A percentile compares a stretch with the other conserved stretches of the same genome.
Conservation (phyloP, 2,329 filamentous ascomycete species). For the Elsinoe arachidis region DNA sequence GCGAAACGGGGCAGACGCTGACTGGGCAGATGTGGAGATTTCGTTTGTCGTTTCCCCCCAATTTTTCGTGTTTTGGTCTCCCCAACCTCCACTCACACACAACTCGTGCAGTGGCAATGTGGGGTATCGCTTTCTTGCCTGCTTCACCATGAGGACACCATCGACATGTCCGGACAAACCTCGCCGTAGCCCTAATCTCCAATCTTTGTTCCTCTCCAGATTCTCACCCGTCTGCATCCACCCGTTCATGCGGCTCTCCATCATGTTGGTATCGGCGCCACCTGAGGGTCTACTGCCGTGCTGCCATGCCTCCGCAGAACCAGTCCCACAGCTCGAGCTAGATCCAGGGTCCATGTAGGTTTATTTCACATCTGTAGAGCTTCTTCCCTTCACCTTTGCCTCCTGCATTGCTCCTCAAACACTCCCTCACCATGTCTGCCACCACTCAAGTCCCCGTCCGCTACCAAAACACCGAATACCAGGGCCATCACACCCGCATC, state of each 20-base stretch:
- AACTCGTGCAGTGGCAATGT: neutral
- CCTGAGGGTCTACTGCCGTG: too few relatives aligned
- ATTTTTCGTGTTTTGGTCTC: neutral
- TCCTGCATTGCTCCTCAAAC: neutral
- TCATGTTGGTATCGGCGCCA: neutral
- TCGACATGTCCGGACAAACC: neutral
- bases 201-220: neutral
- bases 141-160: neutral
- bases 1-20: neutral
- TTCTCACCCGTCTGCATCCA: neutral
- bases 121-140: neutral
- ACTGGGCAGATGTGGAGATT: neutral
- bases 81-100: neutral
- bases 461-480: constrained; percentile 2
- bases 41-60: neutral
- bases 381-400: neutral
- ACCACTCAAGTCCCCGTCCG: neutral
- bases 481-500: neutral
- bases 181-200: neutral
- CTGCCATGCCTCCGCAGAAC: constrained; percentile 2
- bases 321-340: neutral
- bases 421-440: neutral
- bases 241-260: neutral
- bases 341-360: neutral
- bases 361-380: neutral